Evolutionary conservation across 352 stramenopile species (phyloP), one percentile per base, ranked within the genome.

Genomic region (Phytophthora meadii): DNA sequence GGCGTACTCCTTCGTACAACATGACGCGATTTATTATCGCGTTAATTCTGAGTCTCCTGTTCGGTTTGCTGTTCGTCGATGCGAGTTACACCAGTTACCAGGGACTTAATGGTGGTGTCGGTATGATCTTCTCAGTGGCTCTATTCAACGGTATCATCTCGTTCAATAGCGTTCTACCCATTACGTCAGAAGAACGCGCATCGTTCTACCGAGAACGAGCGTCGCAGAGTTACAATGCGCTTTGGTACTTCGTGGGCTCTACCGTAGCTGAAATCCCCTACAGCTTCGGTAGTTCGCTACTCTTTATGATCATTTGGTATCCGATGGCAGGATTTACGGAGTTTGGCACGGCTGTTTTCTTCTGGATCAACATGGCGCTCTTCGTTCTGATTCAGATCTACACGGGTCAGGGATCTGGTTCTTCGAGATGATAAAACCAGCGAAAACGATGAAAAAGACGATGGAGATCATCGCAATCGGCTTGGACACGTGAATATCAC

Each of bases 1-100:
- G 80, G 81, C 78, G 90, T 14, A 92, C 77, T 14, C 86, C 89
- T 24, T 77, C 74, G 42, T 97, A 97, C 71, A 96, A 94, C 73
- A 53, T 90, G 2, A 82, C 82, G 1, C 78, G 90, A 7, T 66
- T 90, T 2, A 55, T 88, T 15, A 67, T 95, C n/a, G 87, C 70
- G 11, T 2, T 60, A 9, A 51, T 93, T 0, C 77, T 81, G 32
- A 62, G 74, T 19, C 56, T 94, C 1, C 64, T 95, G 39, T 83
- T 95, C 50, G 77, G 74, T n/a, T n/a, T 84, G 3, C 12, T 78
- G 7, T 87, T 97, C 27, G 72, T 84, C 6, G 61, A 89, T 30
- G 65, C 94, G 10, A 82, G 77, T 25, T 86, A 82, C 58, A 63
- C 46, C 5, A 79, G 51, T 1, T 84, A 72, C 59, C 68, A 69